Conservation (phyloP, 495 filamentous ascomycete genomes). For the Penicilliopsis zonata region DNA sequence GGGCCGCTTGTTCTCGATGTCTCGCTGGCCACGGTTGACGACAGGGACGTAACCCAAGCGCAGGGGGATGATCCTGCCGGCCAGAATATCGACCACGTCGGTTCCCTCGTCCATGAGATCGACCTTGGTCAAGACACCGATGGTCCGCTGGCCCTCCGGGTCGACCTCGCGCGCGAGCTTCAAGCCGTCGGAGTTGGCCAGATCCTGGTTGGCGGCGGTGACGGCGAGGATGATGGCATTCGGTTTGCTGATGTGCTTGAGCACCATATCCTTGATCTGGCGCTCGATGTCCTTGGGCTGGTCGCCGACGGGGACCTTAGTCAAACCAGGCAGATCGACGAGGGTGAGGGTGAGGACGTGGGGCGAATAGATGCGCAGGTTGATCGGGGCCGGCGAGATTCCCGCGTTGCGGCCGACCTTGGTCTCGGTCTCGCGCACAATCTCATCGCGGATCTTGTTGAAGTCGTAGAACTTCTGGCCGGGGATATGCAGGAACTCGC, state of each 20-base stretch:
- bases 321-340: conserved; percentile 94
- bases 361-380: conserved; percentile 93
- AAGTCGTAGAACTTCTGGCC: conserved; percentile 99
- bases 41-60: conserved; percentile 96
- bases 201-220: conserved; percentile 90
- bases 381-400: conserved; percentile 93
- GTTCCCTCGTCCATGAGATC: conserved; percentile 99
- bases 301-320: conserved; percentile 95
- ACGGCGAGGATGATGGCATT: conserved; percentile 98
- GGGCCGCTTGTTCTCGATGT: conserved; percentile 92
- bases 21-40: conserved; percentile 96
- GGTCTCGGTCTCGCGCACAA: conserved; percentile 87
- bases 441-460: conserved; percentile 98
- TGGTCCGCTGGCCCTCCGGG: conserved; percentile 94
- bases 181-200: conserved; percentile 96
- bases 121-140: conserved; percentile 97
- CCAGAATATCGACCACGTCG: conserved; percentile 98
- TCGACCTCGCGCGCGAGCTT: conserved; percentile 97
- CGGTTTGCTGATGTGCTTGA: conserved; percentile 96
- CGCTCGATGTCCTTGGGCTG: conserved; percentile 97
- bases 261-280: conserved; percentile 96
- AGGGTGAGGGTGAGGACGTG: conserved; percentile 96
- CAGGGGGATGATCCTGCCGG: conserved; percentile 92
- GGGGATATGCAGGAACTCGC: conserved; percentile 96
- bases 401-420: conserved; percentile 96